Percentiles rank a stretch among this genome's conserved stretches.
Conservation (phyloP, 2,329 filamentous ascomycete species). For the Calonectria hawksworthii region DNA sequence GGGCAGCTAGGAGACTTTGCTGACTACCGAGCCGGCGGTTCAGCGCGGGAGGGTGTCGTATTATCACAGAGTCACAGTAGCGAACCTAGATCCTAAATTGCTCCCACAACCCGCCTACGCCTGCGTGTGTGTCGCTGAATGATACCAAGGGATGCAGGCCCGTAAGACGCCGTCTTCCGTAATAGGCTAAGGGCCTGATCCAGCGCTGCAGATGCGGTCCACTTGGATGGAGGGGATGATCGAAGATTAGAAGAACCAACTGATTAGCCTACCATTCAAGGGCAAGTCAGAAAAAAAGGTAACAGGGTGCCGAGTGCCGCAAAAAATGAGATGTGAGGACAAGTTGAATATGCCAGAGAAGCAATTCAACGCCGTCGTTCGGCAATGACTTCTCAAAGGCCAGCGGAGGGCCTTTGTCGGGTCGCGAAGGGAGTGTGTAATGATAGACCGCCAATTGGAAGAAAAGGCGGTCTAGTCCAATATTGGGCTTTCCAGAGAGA, state of each 20-base stretch:
- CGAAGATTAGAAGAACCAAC: conserved; percentile 38
- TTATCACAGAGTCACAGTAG: conserved; percentile 6
- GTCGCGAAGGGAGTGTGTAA: conserved; percentile 43
- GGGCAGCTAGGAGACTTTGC: neutral
- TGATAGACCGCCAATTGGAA: conserved; percentile 51
- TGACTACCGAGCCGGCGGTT: neutral
- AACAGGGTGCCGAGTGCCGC: neutral
- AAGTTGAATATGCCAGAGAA: conserved; percentile 17
- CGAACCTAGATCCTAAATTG: neutral
- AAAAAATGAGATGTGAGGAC: neutral
- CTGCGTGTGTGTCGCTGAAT: conserved; percentile 5
- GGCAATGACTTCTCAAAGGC: conserved; percentile 4
- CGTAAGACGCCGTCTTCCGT: conserved; percentile 33
- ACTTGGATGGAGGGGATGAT: conserved; percentile 23
- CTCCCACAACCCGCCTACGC: neutral
- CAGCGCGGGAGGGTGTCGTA: neutral
- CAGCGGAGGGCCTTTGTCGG: conserved; percentile 14
- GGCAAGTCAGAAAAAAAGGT: conserved; percentile 9
- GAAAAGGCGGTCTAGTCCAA: conserved; percentile 47
- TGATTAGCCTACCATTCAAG: conserved; percentile 31
- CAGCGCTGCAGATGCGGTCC: conserved; percentile 29
- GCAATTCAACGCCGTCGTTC: conserved; percentile 18
- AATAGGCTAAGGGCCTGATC: conserved; percentile 40
- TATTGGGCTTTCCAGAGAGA: neutral
- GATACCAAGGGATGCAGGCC: conserved; percentile 32